A percentile compares a stretch with the other conserved stretches of the same genome.
These are phyloP conservation scores for Vigna nakashimae DNA, from an alignment of 306 rosid genomes.

Conservation along the genomic window DNA sequence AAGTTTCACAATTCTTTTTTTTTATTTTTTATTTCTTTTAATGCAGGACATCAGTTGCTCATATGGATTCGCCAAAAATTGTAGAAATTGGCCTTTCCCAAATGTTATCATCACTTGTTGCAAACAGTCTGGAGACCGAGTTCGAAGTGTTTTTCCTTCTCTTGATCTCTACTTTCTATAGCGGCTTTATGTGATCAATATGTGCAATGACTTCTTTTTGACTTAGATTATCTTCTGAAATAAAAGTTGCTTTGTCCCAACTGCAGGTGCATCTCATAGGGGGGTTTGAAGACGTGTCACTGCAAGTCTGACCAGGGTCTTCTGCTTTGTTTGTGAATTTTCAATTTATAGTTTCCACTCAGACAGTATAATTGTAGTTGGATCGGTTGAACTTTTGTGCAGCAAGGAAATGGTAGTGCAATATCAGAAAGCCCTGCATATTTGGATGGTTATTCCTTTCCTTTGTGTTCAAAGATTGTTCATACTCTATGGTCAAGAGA, in stretches of 20 bases:
- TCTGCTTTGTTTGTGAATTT: slow-evolving; percentile 59
- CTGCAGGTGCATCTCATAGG: slow-evolving; percentile 89
- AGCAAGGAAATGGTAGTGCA: slow-evolving; percentile 56
- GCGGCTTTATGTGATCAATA: not conserved
- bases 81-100: slow-evolving; percentile 81
- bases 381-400: slow-evolving; percentile 67
- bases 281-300: slow-evolving; percentile 79
- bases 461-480: slow-evolving; percentile 71
- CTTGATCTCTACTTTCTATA: slow-evolving; percentile 27
- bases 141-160: slow-evolving; percentile 62
- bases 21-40: slow-evolving; percentile 24
- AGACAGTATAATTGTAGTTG: slow-evolving; percentile 52
- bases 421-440: slow-evolving; percentile 45
- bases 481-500: slow-evolving; percentile 60
- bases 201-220: slow-evolving; percentile 15
- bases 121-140: slow-evolving; percentile 51
- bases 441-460: slow-evolving; percentile 70
- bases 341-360: slow-evolving; percentile 47
- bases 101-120: slow-evolving; percentile 65
- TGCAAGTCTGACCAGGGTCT: slow-evolving; percentile 59
- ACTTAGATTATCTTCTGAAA: slow-evolving; percentile 16
- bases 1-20: not conserved
- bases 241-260: slow-evolving; percentile 34
- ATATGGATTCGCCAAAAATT: slow-evolving; percentile 81
- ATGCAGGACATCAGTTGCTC: slow-evolving; percentile 77